Percentiles rank a stretch among this genome's conserved stretches.
phyloP scores from a whole-genome alignment of 2,329 filamentous ascomycete genomes.

The Delphinella strobiligena region DNA sequence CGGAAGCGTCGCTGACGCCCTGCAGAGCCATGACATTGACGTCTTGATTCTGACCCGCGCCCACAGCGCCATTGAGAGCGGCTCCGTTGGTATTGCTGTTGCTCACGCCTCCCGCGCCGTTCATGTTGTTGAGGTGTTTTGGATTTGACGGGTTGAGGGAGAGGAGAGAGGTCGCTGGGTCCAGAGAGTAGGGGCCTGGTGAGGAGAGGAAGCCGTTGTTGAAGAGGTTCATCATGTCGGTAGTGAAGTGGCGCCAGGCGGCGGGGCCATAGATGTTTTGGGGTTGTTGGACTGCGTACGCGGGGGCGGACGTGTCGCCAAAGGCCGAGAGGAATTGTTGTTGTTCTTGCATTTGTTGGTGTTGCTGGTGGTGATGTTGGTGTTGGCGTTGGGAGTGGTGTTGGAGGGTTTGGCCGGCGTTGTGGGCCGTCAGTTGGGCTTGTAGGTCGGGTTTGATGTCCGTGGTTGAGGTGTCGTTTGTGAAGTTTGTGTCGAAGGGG shows the following conservation, averaged over 20 bases:
- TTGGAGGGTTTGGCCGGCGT: slow-evolving; percentile 9
- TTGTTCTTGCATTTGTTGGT: slow-evolving; percentile 3
- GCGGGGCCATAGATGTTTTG: slow-evolving; percentile 14
- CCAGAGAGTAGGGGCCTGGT: slow-evolving; percentile 26
- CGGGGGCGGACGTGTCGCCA: slow-evolving; percentile 1
- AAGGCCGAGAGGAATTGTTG: slow-evolving; percentile 6
- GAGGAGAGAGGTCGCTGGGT: slow-evolving; percentile 27
- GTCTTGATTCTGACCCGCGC: slow-evolving; percentile 1
- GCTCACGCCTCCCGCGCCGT: background rate
- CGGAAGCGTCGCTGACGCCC: background rate
- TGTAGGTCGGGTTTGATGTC: slow-evolving; percentile 11
- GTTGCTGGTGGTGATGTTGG: slow-evolving; percentile 5
- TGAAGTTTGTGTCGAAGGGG: slow-evolving; percentile 9
- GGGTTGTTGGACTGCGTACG: slow-evolving; percentile 7
- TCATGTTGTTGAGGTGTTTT: too few relatives aligned
- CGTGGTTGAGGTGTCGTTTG: slow-evolving; percentile 7
- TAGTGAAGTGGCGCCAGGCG: slow-evolving; percentile 21
- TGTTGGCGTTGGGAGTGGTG: slow-evolving; percentile 9
- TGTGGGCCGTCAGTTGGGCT: slow-evolving; percentile 12
- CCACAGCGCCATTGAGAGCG: background rate
- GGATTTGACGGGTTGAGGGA: slow-evolving; percentile 19
- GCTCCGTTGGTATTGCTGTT: background rate
- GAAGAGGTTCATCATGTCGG: slow-evolving; percentile 13
- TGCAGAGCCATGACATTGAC: slow-evolving; percentile 6
- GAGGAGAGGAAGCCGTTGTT: slow-evolving; percentile 16